Evolutionary conservation across 805 yeast genomes (phyloP), one percentile per base, ranked within the genome.

Genomic region (Metschnikowia cubensis): DNA sequence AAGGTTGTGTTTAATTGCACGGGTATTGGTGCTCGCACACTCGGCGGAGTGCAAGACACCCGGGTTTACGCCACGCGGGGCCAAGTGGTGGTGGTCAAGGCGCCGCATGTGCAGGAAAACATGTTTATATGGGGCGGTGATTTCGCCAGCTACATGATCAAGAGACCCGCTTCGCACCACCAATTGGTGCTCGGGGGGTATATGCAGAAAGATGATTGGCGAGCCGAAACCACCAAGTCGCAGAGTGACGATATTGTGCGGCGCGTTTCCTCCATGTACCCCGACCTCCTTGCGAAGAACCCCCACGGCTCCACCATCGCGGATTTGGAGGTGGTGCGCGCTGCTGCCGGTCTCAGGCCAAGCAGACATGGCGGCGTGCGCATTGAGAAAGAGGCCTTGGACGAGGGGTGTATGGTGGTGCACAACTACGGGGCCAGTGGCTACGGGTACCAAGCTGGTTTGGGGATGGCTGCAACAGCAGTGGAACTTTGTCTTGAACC

Each of bases 141-240:
- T 44, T 73, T 70, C 51, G 68, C 87, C 3, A 84, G 89, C 0
- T 87, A 87, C 57, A 74, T 83, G 46, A 87, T 87, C 62, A 89
- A 89, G 50, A 75, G 92, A 53, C 89, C 91, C 0, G 67, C 73
- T 49, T 80, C 87, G 1, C 74, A 78, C 48, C 86, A 82, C 50
- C 84, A 85, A 54, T 75, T 87, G 29, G 76, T 88, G 40, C 73
- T 88, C 17, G 96, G 96, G 25, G 96, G 96, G 1, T 87, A 75
- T 57, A 63, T 83, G 57, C 90, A 86, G 56, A 75, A 76, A 55
- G 80, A 77, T 51, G 80, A 82, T 58, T 83, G 84, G 84, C 71
- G 79, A 13, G 79, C 77, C 1, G 85, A 81, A 52, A 80, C 89
- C 2, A 80, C 71, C 56, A 74, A 69, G 32, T 71, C 69, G 35